Evolutionary conservation across 225 moss, liverwort and hornwort genomes (phyloP).

Genomic region (Pseudoscleropodium purum): DNA sequence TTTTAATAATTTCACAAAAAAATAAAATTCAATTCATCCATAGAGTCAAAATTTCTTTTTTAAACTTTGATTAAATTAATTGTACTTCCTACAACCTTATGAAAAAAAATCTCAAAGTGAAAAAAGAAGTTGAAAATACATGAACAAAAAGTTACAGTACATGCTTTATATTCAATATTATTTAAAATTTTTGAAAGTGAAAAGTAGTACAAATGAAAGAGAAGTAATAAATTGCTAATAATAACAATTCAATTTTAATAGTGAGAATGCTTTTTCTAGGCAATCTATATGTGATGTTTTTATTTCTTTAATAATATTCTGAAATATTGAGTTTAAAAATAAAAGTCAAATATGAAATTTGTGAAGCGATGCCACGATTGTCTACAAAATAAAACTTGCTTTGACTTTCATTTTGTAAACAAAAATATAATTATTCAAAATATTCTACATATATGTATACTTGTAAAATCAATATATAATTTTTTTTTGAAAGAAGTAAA

Average conservation of each 20-base stretch:
- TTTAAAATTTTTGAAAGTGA: accelerated
- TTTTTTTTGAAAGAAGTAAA: not conserved
- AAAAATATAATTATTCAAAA: not conserved
- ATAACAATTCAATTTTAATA: not conserved
- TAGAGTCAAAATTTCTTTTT: not conserved
- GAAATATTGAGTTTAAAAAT: not conserved
- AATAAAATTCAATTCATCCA: not conserved
- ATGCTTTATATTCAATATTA: not conserved
- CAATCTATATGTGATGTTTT: not conserved
- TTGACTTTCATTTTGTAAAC: not conserved
- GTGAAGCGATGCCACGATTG: accelerated
- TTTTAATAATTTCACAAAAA: not conserved
- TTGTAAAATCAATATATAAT: accelerated
- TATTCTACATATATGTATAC: accelerated
- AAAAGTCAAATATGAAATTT: not conserved
- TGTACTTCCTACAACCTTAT: not conserved
- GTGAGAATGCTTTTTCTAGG: not conserved
- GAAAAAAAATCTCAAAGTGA: too few relatives aligned
- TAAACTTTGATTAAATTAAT: not conserved
- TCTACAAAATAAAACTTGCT: not conserved
- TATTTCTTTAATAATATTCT: too few relatives aligned
- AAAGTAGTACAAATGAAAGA: not conserved
- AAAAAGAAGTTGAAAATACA: not conserved
- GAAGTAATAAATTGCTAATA: too few relatives aligned
- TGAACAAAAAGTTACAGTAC: not conserved